These are phyloP conservation scores for Ceratocystis colombiana DNA, from an alignment of 2,329 filamentous ascomycete species.

Conservation along the genomic window DNA sequence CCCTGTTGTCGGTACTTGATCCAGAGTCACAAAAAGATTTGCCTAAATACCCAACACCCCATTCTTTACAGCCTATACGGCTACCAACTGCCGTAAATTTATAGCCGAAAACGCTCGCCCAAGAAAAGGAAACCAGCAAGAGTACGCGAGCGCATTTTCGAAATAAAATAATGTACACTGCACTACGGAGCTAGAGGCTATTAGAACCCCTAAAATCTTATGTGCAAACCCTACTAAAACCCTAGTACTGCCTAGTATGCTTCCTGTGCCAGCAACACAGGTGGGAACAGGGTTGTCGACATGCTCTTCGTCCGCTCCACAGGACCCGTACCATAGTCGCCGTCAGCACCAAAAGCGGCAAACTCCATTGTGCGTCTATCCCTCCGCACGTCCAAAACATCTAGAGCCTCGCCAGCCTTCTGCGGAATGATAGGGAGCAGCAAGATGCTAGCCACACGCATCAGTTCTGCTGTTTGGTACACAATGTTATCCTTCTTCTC, in stretches of 20 bases:
- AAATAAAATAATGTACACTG: neutral
- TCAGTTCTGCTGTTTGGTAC: conserved; percentile 61
- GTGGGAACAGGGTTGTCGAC: conserved; percentile 19
- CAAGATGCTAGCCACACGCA: conserved; percentile 72
- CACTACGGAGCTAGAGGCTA: neutral
- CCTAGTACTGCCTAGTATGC: conserved; percentile 8
- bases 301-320: conserved; percentile 12
- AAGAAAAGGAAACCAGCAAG: neutral
- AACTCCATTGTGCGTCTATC: conserved; percentile 53
- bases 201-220: no score
- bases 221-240: neutral
- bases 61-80: neutral
- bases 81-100: neutral
- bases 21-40: neutral
- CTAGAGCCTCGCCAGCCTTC: conserved; percentile 62
- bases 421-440: conserved; percentile 84
- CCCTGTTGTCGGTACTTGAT: neutral
- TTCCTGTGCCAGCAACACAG: conserved; percentile 19
- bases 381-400: conserved; percentile 61
- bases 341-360: conserved; percentile 54
- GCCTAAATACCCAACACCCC: neutral
- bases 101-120: neutral
- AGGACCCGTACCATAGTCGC: conserved; percentile 51
- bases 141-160: neutral
- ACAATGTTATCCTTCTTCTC: conserved; percentile 46